Conservation (phyloP, 2,329 filamentous ascomycete species). For the Hirsutella minnesotensis region DNA sequence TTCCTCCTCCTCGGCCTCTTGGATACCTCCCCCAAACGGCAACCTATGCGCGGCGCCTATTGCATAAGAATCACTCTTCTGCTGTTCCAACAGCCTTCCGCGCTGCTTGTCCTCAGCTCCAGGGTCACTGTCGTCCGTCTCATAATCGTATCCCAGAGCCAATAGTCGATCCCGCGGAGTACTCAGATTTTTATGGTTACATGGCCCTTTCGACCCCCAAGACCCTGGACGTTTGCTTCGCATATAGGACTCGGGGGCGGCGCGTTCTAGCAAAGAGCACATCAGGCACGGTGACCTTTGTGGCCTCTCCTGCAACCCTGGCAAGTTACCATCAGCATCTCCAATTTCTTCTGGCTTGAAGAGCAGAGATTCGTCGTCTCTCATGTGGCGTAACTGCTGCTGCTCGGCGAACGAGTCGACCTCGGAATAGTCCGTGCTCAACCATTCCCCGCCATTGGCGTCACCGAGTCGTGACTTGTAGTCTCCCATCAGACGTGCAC, state of each 20-base stretch:
- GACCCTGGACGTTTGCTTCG: not conserved
- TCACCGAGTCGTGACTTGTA: not conserved
- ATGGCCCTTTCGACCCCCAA: conserved; percentile 1
- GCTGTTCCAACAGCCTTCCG: not conserved
- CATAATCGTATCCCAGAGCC: conserved; percentile 13
- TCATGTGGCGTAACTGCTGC: conserved; percentile 5
- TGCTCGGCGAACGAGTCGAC: conserved; percentile 17
- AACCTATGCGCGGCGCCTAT: not conserved
- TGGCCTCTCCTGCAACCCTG: conserved; percentile 10
- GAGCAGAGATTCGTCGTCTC: conserved; percentile 24
- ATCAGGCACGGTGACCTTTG: conserved; percentile 5
- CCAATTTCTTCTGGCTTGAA: conserved; percentile 25
- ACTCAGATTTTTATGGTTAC: conserved; percentile 4
- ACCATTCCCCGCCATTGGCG: not conserved
- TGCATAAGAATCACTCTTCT: not conserved
- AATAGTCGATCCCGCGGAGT: conserved; percentile 10
- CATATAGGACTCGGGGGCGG: conserved; percentile 1
- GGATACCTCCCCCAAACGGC: not conserved
- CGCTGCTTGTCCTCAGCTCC: not conserved
- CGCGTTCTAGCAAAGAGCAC: conserved; percentile 4
- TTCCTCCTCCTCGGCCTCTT: not conserved
- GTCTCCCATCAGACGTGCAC: not conserved
- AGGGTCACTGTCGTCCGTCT: conserved; percentile 8
- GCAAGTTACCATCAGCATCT: conserved; percentile 19
- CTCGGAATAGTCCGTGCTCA: conserved; percentile 11